These are phyloP conservation scores for Cutaneotrichosporon sp. DNA, from an alignment of 1,284 basidiomycete genomes.

Conservation along the genomic window DNA sequence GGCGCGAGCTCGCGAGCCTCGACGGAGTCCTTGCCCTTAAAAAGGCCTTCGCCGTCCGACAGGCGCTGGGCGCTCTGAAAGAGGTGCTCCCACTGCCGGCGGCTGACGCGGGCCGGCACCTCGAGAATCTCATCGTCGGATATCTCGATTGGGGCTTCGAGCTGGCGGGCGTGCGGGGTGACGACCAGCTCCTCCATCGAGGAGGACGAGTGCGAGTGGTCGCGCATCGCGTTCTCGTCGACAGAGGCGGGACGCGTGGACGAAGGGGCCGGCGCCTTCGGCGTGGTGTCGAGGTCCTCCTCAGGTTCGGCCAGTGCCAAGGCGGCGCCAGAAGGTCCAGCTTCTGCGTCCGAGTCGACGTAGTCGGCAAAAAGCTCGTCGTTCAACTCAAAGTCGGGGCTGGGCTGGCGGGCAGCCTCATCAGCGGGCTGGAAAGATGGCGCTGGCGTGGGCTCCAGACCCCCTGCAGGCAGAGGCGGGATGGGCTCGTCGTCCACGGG, in stretches of 20 bases:
- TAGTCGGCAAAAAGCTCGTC: neutral
- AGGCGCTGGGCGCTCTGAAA: neutral
- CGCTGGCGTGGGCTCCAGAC: neutral
- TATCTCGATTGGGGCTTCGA: neutral
- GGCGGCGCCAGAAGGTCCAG: neutral
- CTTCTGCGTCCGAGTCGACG: neutral
- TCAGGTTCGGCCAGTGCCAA: no score
- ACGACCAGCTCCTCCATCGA: no score
- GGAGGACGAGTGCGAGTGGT: no score
- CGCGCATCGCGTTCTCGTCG: no score
- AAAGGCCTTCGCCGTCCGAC: neutral
- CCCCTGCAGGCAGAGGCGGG: neutral
- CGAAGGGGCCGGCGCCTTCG: no score
- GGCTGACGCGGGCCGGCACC: neutral
- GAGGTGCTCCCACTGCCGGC: neutral
- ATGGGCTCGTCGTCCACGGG: neutral
- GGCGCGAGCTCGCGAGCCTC: neutral
- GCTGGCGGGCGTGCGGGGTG: neutral
- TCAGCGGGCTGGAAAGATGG: neutral
- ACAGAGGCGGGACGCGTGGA: no score
- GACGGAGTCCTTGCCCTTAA: slow-evolving; percentile 6
- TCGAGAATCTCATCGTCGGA: neutral
- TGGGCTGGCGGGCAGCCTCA: neutral
- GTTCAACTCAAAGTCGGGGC: neutral
- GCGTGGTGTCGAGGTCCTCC: no score